Evolutionary conservation across 345 rosid species (phyloP), one percentile per base, ranked within the genome.

Genomic region (Acer yangbiense): DNA sequence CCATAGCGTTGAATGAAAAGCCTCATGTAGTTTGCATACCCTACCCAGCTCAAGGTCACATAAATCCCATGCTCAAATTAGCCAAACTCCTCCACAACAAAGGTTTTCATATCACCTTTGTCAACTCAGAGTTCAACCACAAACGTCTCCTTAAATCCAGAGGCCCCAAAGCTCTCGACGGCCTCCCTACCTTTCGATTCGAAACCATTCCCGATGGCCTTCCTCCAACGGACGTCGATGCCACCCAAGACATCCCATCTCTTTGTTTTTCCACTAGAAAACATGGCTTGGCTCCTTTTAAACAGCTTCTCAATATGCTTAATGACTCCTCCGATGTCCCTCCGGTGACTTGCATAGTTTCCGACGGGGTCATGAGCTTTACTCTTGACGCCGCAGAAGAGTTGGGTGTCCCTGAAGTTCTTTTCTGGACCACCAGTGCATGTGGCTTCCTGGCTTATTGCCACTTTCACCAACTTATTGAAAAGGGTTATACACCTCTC

Each of bases 11-110:
- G 4, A 65, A 32, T 0, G 65, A 54, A 32, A 78, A 82, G 72
- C 85, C 86, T 41, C 90, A 89, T 72, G 90, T 79, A 1, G 89
- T 89, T n/a, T 89, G 89, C 68, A 25, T 89, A 23, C 90, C 92
- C 0, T 87, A 21, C 72, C 90, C 90, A 23, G 89, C 87, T 17
- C 92, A 89, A 75, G 85, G 89, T 65, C 92, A 89, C 83, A 79
- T 89, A 46, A 86, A 60, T 52, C 86, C 92, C 21, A 86, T 87
- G 90, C 78, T 87, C 1, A 82, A 83, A 71, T 65, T 87, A 7
- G 88, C 92, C 21, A 87, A 89, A 65, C 71, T 89, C 46, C 90
- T 89, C 14, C 87, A 89, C 62, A 81, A 62, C 67, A 50, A 72
- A 14, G 86, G 89, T 68, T 87, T 85, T 70, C 87, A 86, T 65